Evolutionary conservation across 1,284 basidiomycete genomes (phyloP).

Genomic region (Heterobasidion annosum): DNA sequence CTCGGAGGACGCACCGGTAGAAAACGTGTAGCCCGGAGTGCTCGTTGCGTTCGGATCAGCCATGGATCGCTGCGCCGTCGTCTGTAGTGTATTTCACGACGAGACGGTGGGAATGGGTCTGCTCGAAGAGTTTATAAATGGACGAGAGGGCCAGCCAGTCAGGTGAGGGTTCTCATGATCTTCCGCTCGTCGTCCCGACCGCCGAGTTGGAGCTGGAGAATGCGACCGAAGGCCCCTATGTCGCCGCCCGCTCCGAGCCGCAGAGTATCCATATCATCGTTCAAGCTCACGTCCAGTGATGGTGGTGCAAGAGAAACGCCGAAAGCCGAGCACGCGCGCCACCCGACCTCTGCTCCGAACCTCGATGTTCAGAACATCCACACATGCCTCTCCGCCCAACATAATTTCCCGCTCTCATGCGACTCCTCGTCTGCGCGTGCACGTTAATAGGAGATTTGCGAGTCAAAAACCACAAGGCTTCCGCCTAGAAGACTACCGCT

Average conservation of each 20-base stretch:
- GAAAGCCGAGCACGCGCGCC: neutral
- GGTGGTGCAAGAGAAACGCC: too few species aligned
- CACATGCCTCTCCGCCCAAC: neutral
- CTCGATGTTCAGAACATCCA: conserved; percentile 5
- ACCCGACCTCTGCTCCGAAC: neutral
- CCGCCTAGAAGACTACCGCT: neutral
- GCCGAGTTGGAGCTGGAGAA: neutral
- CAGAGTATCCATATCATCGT: too few species aligned
- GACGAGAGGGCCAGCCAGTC: neutral
- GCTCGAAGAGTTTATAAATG: too few species aligned
- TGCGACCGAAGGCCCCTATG: neutral
- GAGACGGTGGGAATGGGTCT: too few species aligned
- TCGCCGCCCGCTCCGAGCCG: too few species aligned
- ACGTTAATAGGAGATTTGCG: neutral
- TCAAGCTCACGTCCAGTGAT: too few species aligned
- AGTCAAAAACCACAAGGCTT: neutral
- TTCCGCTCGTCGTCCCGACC: neutral
- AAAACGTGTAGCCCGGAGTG: conserved; percentile 18
- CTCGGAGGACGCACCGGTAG: conserved; percentile 8
- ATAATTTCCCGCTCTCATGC: neutral
- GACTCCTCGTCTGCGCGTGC: too few species aligned
- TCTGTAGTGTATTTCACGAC: neutral
- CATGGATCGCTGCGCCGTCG: conserved; percentile 6
- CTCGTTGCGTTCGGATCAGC: conserved; percentile 12
- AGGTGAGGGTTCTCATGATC: neutral